phyloP scores from a whole-genome alignment of 495 filamentous ascomycete species.

The Hypoxylon intermedium region DNA sequence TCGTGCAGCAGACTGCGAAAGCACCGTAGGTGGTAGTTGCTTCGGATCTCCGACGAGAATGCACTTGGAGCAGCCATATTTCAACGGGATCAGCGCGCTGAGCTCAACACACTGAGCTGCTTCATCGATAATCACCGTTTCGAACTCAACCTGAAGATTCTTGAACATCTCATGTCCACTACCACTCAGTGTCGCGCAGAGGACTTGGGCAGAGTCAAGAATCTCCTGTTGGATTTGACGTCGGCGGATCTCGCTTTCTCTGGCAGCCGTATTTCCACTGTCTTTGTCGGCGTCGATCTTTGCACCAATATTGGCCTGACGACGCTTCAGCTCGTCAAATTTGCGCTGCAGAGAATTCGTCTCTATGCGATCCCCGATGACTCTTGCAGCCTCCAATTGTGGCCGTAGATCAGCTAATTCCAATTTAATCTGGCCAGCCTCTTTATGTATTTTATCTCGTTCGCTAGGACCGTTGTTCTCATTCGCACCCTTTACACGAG shows the following conservation, averaged over 20 bases:
- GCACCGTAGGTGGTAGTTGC: slow-evolving; percentile 92
- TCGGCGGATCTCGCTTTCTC: slow-evolving; percentile 84
- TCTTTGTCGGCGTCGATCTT: slow-evolving; percentile 86
- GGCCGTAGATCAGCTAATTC: slow-evolving; percentile 70
- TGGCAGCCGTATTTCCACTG: slow-evolving; percentile 73
- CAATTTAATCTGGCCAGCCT: slow-evolving; percentile 78
- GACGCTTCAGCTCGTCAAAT: slow-evolving; percentile 78
- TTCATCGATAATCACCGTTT: slow-evolving; percentile 98
- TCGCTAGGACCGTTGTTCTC: slow-evolving; percentile 63
- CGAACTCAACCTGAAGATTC: slow-evolving; percentile 91
- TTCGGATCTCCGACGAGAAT: slow-evolving; percentile 98
- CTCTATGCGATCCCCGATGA: slow-evolving; percentile 62
- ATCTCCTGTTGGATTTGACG: slow-evolving; percentile 88
- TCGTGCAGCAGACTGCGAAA: slow-evolving; percentile 88
- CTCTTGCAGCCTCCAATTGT: slow-evolving; percentile 73
- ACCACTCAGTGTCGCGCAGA: slow-evolving; percentile 94
- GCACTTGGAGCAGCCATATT: slow-evolving; percentile 96
- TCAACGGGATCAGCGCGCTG: slow-evolving; percentile 93
- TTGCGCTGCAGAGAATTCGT: slow-evolving; percentile 73
- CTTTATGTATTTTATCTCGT: slow-evolving; percentile 78
- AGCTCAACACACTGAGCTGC: slow-evolving; percentile 97
- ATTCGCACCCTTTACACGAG: slow-evolving; percentile 64
- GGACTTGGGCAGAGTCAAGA: slow-evolving; percentile 85
- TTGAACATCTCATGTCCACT: slow-evolving; percentile 98
- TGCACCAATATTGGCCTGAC: slow-evolving; percentile 72